Evolutionary conservation across 768 basidiomycete species (phyloP).

Genomic region (Lentinula guzmanii): DNA sequence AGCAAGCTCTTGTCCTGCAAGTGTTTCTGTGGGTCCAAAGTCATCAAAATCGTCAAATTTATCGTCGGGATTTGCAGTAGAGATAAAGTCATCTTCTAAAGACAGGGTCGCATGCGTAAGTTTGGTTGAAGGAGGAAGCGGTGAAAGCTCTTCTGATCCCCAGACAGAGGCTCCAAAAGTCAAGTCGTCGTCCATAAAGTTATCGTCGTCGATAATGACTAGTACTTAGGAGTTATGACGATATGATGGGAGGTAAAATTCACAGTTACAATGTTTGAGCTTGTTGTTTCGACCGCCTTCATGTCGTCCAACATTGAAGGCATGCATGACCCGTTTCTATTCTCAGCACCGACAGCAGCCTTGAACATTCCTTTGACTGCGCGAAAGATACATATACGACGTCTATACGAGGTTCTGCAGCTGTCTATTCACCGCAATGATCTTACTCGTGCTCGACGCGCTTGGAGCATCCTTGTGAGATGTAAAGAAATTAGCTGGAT

Average conservation of each 20-base stretch:
- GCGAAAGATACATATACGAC: constrained; percentile 67
- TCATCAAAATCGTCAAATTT: constrained; percentile 57
- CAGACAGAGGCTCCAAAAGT: constrained; percentile 71
- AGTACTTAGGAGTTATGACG: neutral
- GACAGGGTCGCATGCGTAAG: constrained; percentile 16
- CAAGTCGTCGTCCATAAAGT: constrained; percentile 64
- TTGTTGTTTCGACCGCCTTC: neutral
- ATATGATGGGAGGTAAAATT: neutral
- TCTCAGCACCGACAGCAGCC: constrained; percentile 43
- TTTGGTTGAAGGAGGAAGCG: constrained; percentile 21
- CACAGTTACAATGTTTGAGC: constrained; percentile 3
- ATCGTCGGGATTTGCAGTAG: constrained; percentile 19
- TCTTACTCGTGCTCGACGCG: constrained; percentile 52
- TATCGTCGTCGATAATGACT: neutral
- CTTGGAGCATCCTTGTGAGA: constrained; percentile 69
- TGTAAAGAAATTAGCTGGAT: constrained; percentile 80
- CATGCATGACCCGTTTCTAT: constrained; percentile 47
- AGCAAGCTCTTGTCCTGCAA: constrained; percentile 31
- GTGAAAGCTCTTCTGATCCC: constrained; percentile 42
- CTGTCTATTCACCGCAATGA: constrained; percentile 66
- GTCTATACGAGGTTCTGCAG: constrained; percentile 70
- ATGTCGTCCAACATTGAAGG: neutral
- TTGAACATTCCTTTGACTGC: constrained; percentile 40
- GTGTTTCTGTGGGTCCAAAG: constrained; percentile 44
- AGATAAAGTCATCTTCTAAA: constrained; percentile 1